These are phyloP conservation scores for Gyrodon lividus DNA, from an alignment of 768 basidiomycete species.

Conservation along the genomic window DNA sequence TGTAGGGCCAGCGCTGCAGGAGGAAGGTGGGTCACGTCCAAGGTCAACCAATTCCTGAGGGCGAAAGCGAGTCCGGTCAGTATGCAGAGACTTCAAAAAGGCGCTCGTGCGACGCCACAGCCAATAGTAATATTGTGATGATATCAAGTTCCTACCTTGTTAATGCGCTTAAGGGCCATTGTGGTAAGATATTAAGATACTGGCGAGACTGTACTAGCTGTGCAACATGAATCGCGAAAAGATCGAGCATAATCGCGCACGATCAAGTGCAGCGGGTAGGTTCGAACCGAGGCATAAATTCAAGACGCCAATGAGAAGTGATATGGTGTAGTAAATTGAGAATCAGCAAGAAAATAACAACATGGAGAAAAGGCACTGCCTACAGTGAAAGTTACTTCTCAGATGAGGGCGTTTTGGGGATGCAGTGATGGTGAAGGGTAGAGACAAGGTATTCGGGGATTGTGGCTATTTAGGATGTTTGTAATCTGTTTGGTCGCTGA, in stretches of 20 bases:
- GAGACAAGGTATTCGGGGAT: conserved; percentile 17
- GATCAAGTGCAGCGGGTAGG: conserved; percentile 30
- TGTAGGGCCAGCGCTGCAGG: conserved; percentile 97
- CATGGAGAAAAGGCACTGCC: not conserved
- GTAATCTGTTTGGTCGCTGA: conserved; percentile 39
- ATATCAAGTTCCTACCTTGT: conserved; percentile 66
- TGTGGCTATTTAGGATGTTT: conserved; percentile 39
- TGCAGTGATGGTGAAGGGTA: conserved; percentile 28
- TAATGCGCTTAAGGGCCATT: conserved; percentile 99
- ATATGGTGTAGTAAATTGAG: not conserved
- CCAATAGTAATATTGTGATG: not conserved
- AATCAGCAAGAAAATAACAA: not conserved
- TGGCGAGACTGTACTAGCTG: conserved; percentile 14
- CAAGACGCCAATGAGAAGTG: not conserved
- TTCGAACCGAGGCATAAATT: conserved; percentile 1
- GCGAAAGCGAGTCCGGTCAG: conserved; percentile 1
- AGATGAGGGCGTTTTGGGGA: conserved; percentile 1
- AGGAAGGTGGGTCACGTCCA: conserved; percentile 98
- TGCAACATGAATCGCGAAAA: conserved; percentile 17
- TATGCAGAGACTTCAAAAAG: conserved; percentile 17
- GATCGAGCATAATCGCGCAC: conserved; percentile 38
- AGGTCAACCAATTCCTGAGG: conserved; percentile 96
- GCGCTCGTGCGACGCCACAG: conserved; percentile 15
- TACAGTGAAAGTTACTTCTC: conserved; percentile 11
- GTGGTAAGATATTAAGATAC: conserved; percentile 9